Percentiles rank a stretch among this genome's conserved stretches.
Evolutionary conservation across 75 land plant genomes (phyloP).

Genomic region (Pinus tabuliformis): DNA sequence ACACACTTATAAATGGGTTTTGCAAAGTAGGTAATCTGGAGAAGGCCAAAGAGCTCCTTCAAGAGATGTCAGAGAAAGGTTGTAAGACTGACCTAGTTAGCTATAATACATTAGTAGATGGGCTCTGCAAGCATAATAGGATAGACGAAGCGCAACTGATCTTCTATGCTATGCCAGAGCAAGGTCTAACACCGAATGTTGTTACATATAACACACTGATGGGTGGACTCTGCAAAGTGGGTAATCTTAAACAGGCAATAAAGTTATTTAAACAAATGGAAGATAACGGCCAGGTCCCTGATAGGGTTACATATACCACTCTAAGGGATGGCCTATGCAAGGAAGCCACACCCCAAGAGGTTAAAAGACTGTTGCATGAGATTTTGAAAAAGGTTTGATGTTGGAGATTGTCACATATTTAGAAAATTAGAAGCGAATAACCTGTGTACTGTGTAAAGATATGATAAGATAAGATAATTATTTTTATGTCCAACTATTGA

Average conservation of each 20-base stretch:
- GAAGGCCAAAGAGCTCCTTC: slow-evolving; percentile 51
- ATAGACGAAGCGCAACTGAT: slow-evolving; percentile 48
- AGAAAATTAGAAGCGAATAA: no score
- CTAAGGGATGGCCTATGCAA: slow-evolving; percentile 49
- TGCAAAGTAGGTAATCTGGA: slow-evolving; percentile 31
- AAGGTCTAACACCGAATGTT: slow-evolving; percentile 62
- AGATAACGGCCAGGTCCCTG: slow-evolving; percentile 31
- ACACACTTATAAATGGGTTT: slow-evolving; percentile 38
- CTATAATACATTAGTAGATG: slow-evolving; percentile 53
- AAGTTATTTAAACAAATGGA: slow-evolving; percentile 61
- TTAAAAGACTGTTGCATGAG: no score
- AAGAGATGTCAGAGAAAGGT: slow-evolving; percentile 43
- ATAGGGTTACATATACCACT: slow-evolving; percentile 42
- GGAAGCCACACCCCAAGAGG: neutral
- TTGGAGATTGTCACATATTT: no score
- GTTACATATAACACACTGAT: slow-evolving; percentile 68
- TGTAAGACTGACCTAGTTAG: slow-evolving; percentile 57
- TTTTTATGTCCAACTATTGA: no score
- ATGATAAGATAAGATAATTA: no score
- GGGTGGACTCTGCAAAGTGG: slow-evolving; percentile 48
- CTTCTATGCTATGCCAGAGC: slow-evolving; percentile 57
- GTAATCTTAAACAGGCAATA: slow-evolving; percentile 54
- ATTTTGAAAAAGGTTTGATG: no score
- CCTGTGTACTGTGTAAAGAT: no score
- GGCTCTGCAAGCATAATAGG: slow-evolving; percentile 41